Evolutionary conservation across 345 rosid genomes (phyloP), one percentile per base, ranked within the genome.

Genomic region (Noccaea bulbosa): DNA sequence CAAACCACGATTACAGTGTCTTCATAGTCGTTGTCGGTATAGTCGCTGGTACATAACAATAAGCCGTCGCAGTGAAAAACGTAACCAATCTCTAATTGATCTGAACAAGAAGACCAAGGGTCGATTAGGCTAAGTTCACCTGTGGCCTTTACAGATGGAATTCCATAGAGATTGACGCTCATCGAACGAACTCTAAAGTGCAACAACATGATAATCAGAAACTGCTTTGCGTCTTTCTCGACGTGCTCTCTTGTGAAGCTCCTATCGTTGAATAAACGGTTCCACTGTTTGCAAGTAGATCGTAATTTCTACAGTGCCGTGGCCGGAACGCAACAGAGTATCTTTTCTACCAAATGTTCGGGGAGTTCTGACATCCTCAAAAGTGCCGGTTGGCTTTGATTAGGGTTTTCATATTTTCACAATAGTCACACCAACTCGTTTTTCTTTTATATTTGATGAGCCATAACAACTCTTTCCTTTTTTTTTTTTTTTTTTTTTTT

Each of bases 1-100:
- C 54, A 62, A 16, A 62, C 41, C 15, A 45, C 43, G 2, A 46
- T 33, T 15, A 4, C 32, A 12, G 0, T 4, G 3, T 44, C n/a
- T n/a, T n/a, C n/a, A n/a, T n/a, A n/a, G n/a, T n/a, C n/a, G n/a
- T n/a, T n/a, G n/a, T n/a, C n/a, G n/a, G n/a, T 3, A 2, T 6
- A 11, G 1, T 2, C 0, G 11, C 11, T 2, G 33, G 1, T 32
- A 11, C 43, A 32, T 62, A 61, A 8, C 52, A 61, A 32, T 10
- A 62, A 62, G 24, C 66, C 66, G 4, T 62, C 52, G 4, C 67
- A 62, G 7, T 62, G 67, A 11, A 7, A 45, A 6, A 62, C 53
- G 0, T 3, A 0, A 15, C 0, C 5, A 1, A 46, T 62, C 0
- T 32, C 2, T 4, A 62, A 32, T 2, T 15, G n/a, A 33, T 1